Evolutionary conservation across 2,329 filamentous ascomycete genomes (phyloP).

Genomic region (Huntiella omanensis): DNA sequence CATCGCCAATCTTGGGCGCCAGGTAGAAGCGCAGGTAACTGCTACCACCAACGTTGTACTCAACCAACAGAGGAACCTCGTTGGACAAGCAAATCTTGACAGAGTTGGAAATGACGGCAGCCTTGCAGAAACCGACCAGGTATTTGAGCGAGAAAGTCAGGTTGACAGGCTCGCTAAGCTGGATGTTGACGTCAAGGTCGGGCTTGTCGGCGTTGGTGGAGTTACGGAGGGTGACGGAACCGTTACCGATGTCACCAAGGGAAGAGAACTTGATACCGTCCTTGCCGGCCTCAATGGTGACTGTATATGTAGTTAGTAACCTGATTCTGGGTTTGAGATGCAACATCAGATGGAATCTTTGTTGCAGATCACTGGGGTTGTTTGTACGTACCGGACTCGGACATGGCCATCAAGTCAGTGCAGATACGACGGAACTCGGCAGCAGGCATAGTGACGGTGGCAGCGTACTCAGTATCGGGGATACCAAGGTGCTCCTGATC

Average conservation of each 20-base stretch:
- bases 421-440: conserved; percentile 88
- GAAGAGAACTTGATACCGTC: conserved; percentile 93
- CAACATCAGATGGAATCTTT: background rate
- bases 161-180: conserved; percentile 77
- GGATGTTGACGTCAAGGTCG: conserved; percentile 68
- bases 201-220: conserved; percentile 83
- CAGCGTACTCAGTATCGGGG: conserved; percentile 94
- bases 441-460: conserved; percentile 75
- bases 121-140: conserved; percentile 99
- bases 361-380: background rate
- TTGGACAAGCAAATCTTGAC: conserved; percentile 91
- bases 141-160: conserved; percentile 98
- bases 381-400: conserved; percentile 64
- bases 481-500: conserved; percentile 99
- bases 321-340: no score
- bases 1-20: conserved; percentile 50
- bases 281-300: conserved; percentile 89
- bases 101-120: conserved; percentile 56
- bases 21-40: conserved; percentile 95
- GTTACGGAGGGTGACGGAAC: conserved; percentile 76
- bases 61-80: conserved; percentile 88
- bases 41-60: conserved; percentile 65
- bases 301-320: conserved; percentile 25
- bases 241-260: conserved; percentile 88
- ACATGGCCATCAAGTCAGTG: conserved; percentile 76